Evolutionary conservation across 257 asterid genomes (phyloP), one percentile per base, ranked within the genome.

Genomic region (Scutellaria galericulata): DNA sequence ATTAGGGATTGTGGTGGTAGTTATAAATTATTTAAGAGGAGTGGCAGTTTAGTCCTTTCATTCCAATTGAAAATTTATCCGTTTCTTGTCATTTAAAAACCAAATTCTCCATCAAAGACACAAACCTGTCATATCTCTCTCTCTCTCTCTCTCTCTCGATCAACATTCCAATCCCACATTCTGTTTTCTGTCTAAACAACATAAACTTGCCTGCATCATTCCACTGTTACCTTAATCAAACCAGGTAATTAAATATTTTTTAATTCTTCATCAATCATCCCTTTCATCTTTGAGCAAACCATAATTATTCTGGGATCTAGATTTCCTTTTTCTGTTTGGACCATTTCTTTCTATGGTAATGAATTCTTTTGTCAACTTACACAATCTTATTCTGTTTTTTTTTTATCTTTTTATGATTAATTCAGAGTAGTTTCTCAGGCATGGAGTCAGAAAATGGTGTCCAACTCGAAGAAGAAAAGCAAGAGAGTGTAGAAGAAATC

Each of bases 361-460:
- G 18, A 18, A 18, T 18, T 18, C 18, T 18, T 18, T 18, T 18
- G 18, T 18, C 18, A 18, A 24, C 27, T 24, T 24, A 24, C 27
- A 24, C 27, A 24, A 24, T 24, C 27, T 24, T 24, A 24, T 24
- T 24, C 27, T 24, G 27, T 24, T 0, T 24, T 24, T 24, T 24
- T 24, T 24, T 24, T 24, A 0, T 18, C 18, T 18, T 18, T 18
- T 18, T 18, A 18, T 24, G 27, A 2, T 24, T 24, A 24, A 24
- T 24, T 24, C 2, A 24, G 27, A 24, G 2, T 24, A 24, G 27
- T 24, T 24, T 22, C 53, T 45, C 15, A 7, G 66, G 14, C 13
- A 88, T 90, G 96, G 96, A 76, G 70, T 80, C 86, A n/a, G 87
- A 78, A 75, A 84, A 80, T 56, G 89, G 83, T 68, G 86, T 82